These are phyloP conservation scores for Gracilaria gracilis DNA, from an alignment of 23 red algal species.

Conservation along the genomic window DNA sequence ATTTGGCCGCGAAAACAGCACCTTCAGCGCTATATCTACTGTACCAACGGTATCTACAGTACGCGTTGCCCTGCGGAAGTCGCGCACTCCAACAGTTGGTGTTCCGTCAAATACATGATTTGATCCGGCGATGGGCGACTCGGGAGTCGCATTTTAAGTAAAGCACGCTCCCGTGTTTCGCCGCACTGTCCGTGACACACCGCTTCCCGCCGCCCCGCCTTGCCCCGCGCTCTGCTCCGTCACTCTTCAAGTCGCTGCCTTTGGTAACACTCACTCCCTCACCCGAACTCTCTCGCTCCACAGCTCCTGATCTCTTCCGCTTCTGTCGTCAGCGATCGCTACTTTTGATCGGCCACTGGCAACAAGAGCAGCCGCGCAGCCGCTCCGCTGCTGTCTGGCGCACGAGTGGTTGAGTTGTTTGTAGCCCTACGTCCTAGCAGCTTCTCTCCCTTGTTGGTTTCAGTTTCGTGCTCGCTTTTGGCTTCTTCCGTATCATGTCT, in stretches of 20 bases:
- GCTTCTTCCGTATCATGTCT: not conserved
- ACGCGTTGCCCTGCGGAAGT: no score
- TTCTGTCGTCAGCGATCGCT: constrained; percentile 4
- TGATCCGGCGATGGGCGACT: constrained; percentile 11
- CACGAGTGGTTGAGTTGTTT: not conserved
- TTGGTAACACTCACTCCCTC: not conserved
- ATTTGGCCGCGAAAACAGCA: no score
- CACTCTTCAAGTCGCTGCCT: not conserved
- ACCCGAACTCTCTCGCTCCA: not conserved
- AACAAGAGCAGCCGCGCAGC: not conserved
- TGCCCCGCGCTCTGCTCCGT: not conserved
- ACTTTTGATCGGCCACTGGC: constrained; percentile 1
- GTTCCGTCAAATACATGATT: not conserved
- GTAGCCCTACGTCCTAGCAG: not conserved
- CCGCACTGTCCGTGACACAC: not conserved
- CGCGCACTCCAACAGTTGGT: no score
- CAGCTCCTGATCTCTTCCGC: not conserved
- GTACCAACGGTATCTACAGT: no score
- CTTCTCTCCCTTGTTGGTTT: not conserved
- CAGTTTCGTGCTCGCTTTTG: not conserved
- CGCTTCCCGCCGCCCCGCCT: not conserved
- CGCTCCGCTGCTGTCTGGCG: not conserved
- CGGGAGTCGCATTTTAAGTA: not conserved
- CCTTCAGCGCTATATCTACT: no score
- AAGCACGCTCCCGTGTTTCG: not conserved